Conservation (phyloP, 805 yeast species). For the Isabelozyma gotoi region DNA sequence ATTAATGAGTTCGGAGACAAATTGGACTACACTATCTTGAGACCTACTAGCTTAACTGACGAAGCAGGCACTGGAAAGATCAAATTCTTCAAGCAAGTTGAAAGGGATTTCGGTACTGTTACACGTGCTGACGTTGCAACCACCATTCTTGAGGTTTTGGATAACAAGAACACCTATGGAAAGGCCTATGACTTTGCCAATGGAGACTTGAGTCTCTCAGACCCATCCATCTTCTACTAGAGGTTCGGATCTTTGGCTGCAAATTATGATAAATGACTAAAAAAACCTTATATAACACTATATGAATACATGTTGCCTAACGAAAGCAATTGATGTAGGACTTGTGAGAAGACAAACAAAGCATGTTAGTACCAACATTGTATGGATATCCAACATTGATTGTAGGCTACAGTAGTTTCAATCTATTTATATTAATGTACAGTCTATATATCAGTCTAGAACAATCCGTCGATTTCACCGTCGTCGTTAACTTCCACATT, state of each 20-base stretch:
- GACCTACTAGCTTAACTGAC: conserved; percentile 49
- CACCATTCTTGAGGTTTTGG: conserved; percentile 38
- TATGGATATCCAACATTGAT: too few species aligned
- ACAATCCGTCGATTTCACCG: conserved; percentile 93
- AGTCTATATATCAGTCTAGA: conserved; percentile 44
- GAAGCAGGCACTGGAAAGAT: conserved; percentile 45
- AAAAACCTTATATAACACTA: too few species aligned
- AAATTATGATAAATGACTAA: background rate
- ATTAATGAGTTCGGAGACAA: conserved; percentile 33
- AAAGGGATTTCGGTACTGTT: conserved; percentile 24
- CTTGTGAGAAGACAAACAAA: too few species aligned
- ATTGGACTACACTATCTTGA: conserved; percentile 57
- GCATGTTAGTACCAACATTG: too few species aligned
- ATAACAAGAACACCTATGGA: conserved; percentile 34
- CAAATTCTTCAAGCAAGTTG: conserved; percentile 22
- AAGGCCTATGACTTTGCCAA: conserved; percentile 45
- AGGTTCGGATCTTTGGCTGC: background rate
- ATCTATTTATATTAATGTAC: background rate
- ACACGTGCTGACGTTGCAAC: conserved; percentile 58
- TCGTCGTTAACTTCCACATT: conserved; percentile 88
- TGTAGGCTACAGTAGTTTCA: background rate
- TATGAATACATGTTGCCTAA: too few species aligned
- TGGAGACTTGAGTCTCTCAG: conserved; percentile 34
- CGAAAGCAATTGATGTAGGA: too few species aligned
- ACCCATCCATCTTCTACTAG: background rate